Percentiles rank a stretch among this genome's conserved stretches.
phyloP scores from a whole-genome alignment of 768 basidiomycete species.

The Termitomyces sp. region DNA sequence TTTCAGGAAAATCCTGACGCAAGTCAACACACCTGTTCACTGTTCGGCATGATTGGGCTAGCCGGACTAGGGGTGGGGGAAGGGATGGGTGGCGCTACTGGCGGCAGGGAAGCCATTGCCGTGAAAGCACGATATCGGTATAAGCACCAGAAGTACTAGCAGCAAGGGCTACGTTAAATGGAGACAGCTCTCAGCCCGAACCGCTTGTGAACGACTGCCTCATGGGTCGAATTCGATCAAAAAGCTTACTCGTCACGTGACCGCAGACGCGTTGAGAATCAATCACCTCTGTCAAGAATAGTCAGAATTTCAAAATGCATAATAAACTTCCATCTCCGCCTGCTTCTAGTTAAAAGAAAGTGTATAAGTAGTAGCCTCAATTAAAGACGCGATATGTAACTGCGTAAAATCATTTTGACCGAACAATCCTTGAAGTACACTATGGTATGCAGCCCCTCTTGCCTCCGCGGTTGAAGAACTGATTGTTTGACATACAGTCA shows the following conservation, averaged over 20 bases:
- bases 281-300: neutral
- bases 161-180: neutral
- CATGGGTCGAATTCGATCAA: slow-evolving; percentile 11
- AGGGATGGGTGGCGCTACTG: slow-evolving; percentile 38
- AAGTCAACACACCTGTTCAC: slow-evolving; percentile 55
- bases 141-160: neutral
- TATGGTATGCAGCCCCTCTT: neutral
- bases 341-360: slow-evolving; percentile 2
- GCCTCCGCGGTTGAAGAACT: slow-evolving; percentile 3
- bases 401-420: neutral
- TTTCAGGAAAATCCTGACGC: slow-evolving; percentile 9
- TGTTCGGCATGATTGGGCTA: slow-evolving; percentile 53
- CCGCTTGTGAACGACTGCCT: slow-evolving; percentile 14
- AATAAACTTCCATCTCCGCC: slow-evolving; percentile 10
- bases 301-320: neutral
- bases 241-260: slow-evolving; percentile 12
- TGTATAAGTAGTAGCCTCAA: slow-evolving; percentile 4
- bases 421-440: neutral
- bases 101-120: slow-evolving; percentile 28
- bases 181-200: neutral
- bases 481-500: slow-evolving; percentile 25
- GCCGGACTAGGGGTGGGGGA: slow-evolving; percentile 24
- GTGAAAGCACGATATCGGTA: neutral
- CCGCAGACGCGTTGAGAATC: slow-evolving; percentile 12
- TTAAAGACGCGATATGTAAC: neutral